A percentile compares a stretch with the other conserved stretches of the same genome.
Conservation (phyloP, 176 grass and related monocot species). For the Aegilops speltoides region DNA sequence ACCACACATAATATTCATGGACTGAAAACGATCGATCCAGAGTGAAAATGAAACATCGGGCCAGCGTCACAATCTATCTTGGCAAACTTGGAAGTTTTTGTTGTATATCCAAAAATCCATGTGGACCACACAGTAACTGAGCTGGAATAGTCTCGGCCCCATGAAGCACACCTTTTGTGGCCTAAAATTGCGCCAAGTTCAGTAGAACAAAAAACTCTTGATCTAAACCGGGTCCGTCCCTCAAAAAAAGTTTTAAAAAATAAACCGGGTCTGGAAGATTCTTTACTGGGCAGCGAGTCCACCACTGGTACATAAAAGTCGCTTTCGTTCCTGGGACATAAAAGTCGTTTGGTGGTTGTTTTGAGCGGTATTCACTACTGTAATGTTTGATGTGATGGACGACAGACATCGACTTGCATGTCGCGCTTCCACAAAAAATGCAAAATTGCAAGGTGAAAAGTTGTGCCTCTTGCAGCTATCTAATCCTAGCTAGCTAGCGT, state of each 20-base stretch:
- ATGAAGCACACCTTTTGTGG: background rate
- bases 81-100: background rate
- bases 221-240: background rate
- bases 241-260: no score
- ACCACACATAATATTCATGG: background rate
- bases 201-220: background rate
- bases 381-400: background rate
- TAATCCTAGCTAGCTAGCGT: no score
- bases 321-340: background rate
- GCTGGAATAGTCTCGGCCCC: background rate
- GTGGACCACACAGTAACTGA: background rate
- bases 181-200: background rate
- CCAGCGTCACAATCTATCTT: background rate
- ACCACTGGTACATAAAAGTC: background rate
- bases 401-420: background rate
- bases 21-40: background rate
- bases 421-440: background rate
- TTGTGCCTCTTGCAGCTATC: background rate
- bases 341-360: background rate
- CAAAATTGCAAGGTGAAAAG: background rate
- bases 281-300: background rate
- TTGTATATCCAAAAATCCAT: background rate
- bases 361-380: background rate
- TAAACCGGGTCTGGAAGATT: background rate
- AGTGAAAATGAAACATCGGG: background rate